Conservation (phyloP, 1,284 basidiomycete genomes). For the Serendipita sp. region DNA sequence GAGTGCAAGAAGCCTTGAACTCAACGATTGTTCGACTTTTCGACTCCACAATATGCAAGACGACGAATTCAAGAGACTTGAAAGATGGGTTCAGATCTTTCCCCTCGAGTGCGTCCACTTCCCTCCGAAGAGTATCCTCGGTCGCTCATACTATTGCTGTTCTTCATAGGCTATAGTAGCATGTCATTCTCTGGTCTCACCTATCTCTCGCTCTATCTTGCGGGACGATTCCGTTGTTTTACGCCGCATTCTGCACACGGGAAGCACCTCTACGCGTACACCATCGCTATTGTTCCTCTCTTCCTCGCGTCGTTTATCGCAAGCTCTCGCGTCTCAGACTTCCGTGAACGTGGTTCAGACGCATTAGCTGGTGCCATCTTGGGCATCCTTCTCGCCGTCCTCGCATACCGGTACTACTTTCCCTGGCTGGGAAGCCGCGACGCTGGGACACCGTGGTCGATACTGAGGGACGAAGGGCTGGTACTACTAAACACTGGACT, state of each 20-base stretch:
- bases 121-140: neutral
- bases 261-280: slow-evolving; percentile 2
- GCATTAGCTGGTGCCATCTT: neutral
- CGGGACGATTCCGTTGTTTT: slow-evolving; percentile 1
- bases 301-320: neutral
- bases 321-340: slow-evolving; percentile 1
- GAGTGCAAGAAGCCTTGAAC: neutral
- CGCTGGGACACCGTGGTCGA: neutral
- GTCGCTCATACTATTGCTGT: neutral
- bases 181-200: neutral
- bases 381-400: neutral
- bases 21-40: neutral
- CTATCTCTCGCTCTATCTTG: neutral
- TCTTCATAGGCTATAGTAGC: neutral
- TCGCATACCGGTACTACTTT: slow-evolving; percentile 1
- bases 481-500: neutral
- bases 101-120: neutral
- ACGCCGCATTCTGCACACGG: neutral
- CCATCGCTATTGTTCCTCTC: neutral
- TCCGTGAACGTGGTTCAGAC: neutral
- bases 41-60: neutral
- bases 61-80: neutral
- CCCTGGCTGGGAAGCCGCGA: neutral
- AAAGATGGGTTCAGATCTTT: slow-evolving; percentile 2
- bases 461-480: neutral